A percentile compares a stretch with the other conserved stretches of the same genome.
phyloP scores from a whole-genome alignment of 2,329 filamentous ascomycete species.

The Immersiporthe knoxdaviesiana region DNA sequence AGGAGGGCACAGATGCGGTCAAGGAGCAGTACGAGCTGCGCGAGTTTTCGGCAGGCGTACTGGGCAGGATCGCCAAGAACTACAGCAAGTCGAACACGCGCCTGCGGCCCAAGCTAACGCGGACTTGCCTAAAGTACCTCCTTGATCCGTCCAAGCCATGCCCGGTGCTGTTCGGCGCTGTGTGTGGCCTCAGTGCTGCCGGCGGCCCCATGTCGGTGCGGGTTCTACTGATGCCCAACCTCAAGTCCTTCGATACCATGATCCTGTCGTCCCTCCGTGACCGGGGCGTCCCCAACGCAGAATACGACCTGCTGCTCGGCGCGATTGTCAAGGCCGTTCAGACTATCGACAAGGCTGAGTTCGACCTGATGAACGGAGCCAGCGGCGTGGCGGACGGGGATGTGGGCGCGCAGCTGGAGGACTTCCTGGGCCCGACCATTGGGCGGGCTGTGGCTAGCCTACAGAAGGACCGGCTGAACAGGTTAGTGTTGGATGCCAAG shows the following conservation, averaged over 20 bases:
- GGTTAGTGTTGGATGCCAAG: conserved; percentile 58
- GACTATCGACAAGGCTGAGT: conserved; percentile 44
- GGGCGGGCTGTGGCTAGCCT: conserved; percentile 52
- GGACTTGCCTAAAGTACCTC: conserved; percentile 92
- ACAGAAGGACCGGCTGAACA: conserved; percentile 52
- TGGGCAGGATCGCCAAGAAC: conserved; percentile 77
- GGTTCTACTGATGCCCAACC: conserved; percentile 58
- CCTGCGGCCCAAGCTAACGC: conserved; percentile 83
- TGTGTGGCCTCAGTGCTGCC: conserved; percentile 77
- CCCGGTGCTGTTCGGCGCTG: conserved; percentile 84
- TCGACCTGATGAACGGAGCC: conserved; percentile 44
- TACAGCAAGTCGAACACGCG: conserved; percentile 81
- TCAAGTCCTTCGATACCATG: conserved; percentile 56
- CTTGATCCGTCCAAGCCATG: conserved; percentile 83
- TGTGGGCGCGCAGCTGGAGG: conserved; percentile 51
- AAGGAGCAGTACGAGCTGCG: conserved; percentile 77
- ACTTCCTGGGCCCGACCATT: conserved; percentile 59
- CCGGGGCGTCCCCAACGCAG: conserved; percentile 45
- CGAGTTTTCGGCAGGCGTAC: conserved; percentile 80
- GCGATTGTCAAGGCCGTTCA: conserved; percentile 59
- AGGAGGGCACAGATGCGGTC: conserved; percentile 55
- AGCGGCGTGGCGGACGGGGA: conserved; percentile 40
- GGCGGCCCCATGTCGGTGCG: conserved; percentile 67
- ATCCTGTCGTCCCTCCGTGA: conserved; percentile 59
- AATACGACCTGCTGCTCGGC: conserved; percentile 60